Base-by-base conservation (phyloP, 106 monocot genomes). In the Apostasia ramifera region DNA sequence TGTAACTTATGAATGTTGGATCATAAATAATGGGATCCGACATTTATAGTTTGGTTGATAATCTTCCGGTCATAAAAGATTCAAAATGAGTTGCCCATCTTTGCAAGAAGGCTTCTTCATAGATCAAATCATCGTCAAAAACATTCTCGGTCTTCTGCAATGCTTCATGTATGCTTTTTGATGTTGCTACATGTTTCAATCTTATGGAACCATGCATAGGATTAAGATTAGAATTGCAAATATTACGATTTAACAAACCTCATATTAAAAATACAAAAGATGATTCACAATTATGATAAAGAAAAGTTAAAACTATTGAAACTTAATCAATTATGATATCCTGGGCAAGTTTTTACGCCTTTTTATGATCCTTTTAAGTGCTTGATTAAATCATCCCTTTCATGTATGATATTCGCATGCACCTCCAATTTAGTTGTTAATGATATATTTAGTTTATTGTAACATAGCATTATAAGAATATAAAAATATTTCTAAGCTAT, bases 321-420 rank as follows among this genome's bases (percentile, higher is more conserved):
- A 89, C 93, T 89, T 86, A 81, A 60, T 89, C 77, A 55, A 71
- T 46, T 7, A 83, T 70, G 57, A 77, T 59, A 14, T n/a, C 72
- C n/a, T 78, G 76, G 59, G 82, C 84, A 65, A 77, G 66, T 69
- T 78, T 66, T 26, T 88, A 77, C 64, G 79, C 83, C 58, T 67
- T 77, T 70, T 80, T 77, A 11, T 88, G 58, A 62, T 88, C 70
- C 14, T 51, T 44, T 76, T 44, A 88, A 52, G 40, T 83, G 61
- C 52, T 77, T 72, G 77, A 40, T 48, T 59, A 95, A 63, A 61
- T 37, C 49, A 65, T 86, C 80, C 67, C 61, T 79, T 75, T 87
- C 87, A 47, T 67, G 54, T 55, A 80, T 55, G 61, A 77, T 63
- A 60, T 48, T 66, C 44, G 53, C 69, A 71, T 76, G 71, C 39